These are phyloP conservation scores for Penicillium lividum DNA, from an alignment of 495 filamentous ascomycete genomes.

Conservation along the genomic window DNA sequence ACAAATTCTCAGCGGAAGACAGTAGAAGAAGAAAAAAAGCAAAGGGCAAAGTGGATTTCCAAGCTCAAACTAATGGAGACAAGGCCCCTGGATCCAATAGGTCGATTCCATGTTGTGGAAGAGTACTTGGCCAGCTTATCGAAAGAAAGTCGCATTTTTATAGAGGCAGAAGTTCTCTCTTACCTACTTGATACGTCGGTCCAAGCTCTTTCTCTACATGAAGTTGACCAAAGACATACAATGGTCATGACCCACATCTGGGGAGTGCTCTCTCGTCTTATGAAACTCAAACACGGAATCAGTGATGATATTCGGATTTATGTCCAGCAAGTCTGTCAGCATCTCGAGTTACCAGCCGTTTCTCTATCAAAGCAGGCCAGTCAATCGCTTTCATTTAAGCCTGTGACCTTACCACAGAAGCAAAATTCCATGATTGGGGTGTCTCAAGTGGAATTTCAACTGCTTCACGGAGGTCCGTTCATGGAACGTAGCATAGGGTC, in stretches of 20 bases:
- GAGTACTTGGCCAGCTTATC: slow-evolving; percentile 22
- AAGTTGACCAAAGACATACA: not conserved
- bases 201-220: slow-evolving; percentile 14
- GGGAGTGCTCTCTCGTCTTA: slow-evolving; percentile 19
- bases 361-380: slow-evolving; percentile 6
- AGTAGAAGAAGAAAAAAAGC: not conserved
- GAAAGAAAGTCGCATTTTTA: slow-evolving; percentile 8
- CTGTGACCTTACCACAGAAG: slow-evolving; percentile 21
- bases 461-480: slow-evolving; percentile 67
- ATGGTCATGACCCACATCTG: slow-evolving; percentile 18
- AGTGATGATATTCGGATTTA: slow-evolving; percentile 24
- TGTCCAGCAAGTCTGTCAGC: slow-evolving; percentile 26
- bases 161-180: slow-evolving; percentile 43
- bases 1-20: not conserved
- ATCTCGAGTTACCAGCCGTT: slow-evolving; percentile 26
- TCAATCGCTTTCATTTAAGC: slow-evolving; percentile 37
- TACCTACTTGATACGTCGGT: slow-evolving; percentile 49
- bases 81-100: not conserved
- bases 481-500: slow-evolving; percentile 74
- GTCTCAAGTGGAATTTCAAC: slow-evolving; percentile 58
- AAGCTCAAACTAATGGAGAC: not conserved
- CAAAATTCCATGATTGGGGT: slow-evolving; percentile 23
- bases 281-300: slow-evolving; percentile 22
- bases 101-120: not conserved
- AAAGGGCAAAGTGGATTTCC: not conserved